Base-by-base conservation (phyloP, 495 filamentous ascomycete species). In the Tirmania nivea region DNA sequence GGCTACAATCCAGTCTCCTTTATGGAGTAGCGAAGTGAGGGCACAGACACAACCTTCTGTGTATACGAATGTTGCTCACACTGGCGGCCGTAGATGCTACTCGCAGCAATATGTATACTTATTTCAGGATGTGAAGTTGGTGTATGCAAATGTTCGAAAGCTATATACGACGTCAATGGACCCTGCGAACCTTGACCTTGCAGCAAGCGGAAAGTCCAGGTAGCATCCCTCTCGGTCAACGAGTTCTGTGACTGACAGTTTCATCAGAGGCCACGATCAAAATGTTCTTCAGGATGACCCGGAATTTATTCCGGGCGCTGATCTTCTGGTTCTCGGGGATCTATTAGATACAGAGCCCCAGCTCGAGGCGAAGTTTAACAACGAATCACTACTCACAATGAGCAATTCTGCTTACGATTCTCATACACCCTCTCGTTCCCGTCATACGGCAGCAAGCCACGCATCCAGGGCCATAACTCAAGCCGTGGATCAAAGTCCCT, bases 1-100 rank as follows among this genome's bases (percentile, higher is more conserved):
- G 90, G 14, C 75, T 97, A 35, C 90, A 97, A 66, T 86, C 88
- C 10, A 94, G 82, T 60, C 69, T 97, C 34, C 76, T 97, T 70
- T 79, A 66, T 62, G 73, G 60, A 20, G 55, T 51, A 12, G 52
- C 54, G 2, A 47, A 47, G 51, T 48, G 21, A 4, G n/a, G 14
- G 9, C 17, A 39, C 25, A 35, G 12, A 35, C 51, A 20, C 25
- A 17, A 34, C 47, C 53, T 12, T 12, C 49, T 64, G 25, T 48
- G 31, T 47, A 17, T 17, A 19, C 4, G 34, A n/a, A 12, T 31
- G 17, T 19, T 34, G n/a, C 21, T 16, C 6, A 34, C 31, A 20
- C 14, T 49, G 48, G 39, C 39, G 14, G 17, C 39, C 34, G 9
- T 45, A 75, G 83, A 53, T 86, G 94, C 12, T 92, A 84, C 61